A percentile compares a stretch with the other conserved stretches of the same genome.
Conservation (phyloP, 148 eudicot genomes). For the Spergularia bocconei region DNA sequence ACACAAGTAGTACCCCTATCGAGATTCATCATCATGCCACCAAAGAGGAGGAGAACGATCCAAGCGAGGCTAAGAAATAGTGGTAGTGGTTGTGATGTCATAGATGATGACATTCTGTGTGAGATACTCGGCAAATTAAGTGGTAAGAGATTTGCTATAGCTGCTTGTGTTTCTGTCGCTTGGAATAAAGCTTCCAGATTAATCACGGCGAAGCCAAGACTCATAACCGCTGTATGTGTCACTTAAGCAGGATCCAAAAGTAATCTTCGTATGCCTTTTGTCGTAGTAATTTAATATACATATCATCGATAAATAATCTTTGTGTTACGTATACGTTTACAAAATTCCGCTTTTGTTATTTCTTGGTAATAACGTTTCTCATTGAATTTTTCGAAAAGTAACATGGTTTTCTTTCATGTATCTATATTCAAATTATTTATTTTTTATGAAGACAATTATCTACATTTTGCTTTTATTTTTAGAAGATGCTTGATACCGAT, state of each 20-base stretch:
- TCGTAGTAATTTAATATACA: too few species aligned
- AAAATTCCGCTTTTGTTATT: too few species aligned
- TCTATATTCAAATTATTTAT: too few species aligned
- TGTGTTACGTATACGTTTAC: too few species aligned
- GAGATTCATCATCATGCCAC: neutral
- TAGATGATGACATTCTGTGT: neutral
- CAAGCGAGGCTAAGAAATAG: neutral
- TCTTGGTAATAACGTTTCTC: too few species aligned
- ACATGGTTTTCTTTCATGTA: too few species aligned
- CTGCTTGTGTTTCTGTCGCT: neutral
- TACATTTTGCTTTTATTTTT: too few species aligned
- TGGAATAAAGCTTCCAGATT: conserved; percentile 4
- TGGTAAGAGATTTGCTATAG: neutral
- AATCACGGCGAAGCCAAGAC: neutral
- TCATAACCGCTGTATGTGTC: neutral
- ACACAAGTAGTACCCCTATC: too few species aligned
- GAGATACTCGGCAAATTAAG: neutral
- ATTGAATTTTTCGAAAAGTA: too few species aligned
- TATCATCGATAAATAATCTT: too few species aligned
- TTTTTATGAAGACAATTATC: too few species aligned
- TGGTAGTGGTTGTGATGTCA: neutral
- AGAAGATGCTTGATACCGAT: too few species aligned
- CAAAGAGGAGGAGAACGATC: neutral
- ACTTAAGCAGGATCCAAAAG: neutral
- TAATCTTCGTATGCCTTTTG: neutral